Percentiles rank a stretch among this genome's conserved stretches.
Evolutionary conservation across 345 rosid species (phyloP).

Genomic region (Limnanthes douglasii): DNA sequence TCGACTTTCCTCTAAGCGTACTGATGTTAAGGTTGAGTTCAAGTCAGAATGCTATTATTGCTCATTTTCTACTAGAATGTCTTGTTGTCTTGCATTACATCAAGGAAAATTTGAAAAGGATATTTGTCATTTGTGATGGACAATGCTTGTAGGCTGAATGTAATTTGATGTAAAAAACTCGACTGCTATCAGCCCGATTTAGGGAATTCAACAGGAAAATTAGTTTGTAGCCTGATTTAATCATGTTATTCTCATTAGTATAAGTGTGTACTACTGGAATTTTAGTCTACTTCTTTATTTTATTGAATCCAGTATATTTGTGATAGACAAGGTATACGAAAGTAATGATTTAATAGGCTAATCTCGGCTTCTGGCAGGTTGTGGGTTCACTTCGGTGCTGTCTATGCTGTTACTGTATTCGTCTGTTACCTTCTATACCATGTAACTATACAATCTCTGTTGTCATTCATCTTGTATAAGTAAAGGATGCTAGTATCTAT

Average conservation of each 20-base stretch:
- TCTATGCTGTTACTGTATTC: slow-evolving; percentile 55
- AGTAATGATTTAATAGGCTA: too few relatives aligned
- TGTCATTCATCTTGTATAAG: not conserved
- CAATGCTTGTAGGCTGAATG: too few relatives aligned
- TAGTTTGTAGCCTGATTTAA: too few relatives aligned
- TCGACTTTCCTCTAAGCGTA: not conserved
- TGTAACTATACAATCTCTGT: slow-evolving; percentile 24
- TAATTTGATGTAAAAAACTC: too few relatives aligned
- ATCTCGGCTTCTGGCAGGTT: slow-evolving; percentile 41
- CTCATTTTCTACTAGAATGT: not conserved
- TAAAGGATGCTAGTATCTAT: slow-evolving; percentile 2
- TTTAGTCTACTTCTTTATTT: too few relatives aligned
- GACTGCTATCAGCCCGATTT: too few relatives aligned
- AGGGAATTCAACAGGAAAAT: too few relatives aligned
- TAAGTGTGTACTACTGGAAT: too few relatives aligned
- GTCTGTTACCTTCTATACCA: slow-evolving; percentile 65
- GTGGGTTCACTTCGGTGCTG: slow-evolving; percentile 84
- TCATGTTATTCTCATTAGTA: too few relatives aligned
- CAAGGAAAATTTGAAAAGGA: not conserved
- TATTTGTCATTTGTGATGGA: not conserved
- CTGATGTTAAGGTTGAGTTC: not conserved
- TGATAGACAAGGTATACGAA: too few relatives aligned
- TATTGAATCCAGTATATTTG: too few relatives aligned
- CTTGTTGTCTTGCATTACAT: not conserved
- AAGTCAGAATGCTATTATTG: not conserved